Base-by-base conservation (phyloP, 106 monocot species). In the Xerophyta viscosa region DNA sequence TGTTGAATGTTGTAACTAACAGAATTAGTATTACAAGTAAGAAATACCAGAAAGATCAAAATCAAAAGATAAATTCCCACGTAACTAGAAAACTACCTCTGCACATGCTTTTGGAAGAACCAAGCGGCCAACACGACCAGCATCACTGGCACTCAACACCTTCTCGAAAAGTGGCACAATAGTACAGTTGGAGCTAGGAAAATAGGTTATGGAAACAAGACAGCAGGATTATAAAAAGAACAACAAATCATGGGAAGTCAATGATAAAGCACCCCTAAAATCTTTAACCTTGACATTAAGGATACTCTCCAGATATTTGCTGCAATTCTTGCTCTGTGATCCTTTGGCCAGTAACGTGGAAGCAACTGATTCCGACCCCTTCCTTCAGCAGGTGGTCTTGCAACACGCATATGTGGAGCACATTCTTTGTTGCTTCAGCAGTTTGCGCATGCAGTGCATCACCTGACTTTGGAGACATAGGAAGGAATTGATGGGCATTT, bases 261-360 rank as follows among this genome's bases (percentile, higher is more conserved):
- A 3, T 33, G n/a, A n/a, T 10, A 33, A 33, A 33, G 10, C 33
- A 33, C 7, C 10, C 10, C 10, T 33, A 33, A 10, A 33, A 33
- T 5, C 33, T 6, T 33, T 5, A 44, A 44, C 3, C 43, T 14
- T 44, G 4, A 44, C 37, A 43, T 55, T 47, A 17, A 61, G 96
- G 96, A 96, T 96, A 96, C 96, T 86, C 85, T 82, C 89, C 96
- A 66, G 89, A 89, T 65, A 96, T 96, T 71, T 96, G 89, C 39
- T 82, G 89, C 22, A 96, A 64, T 61, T 96, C 96, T 82, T 96
- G 85, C 29, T 96, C 96, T 26, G 96, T 96, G 55, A 96, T 96
- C 72, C 96, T 78, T 6, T 63, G 96, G 96, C 96, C 96, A 89
- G 57, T 88, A 96, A 20, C 94, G 84, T 30, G 89, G 89, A 66